Conservation (phyloP, 805 yeast species). For the Pichia heedii region DNA sequence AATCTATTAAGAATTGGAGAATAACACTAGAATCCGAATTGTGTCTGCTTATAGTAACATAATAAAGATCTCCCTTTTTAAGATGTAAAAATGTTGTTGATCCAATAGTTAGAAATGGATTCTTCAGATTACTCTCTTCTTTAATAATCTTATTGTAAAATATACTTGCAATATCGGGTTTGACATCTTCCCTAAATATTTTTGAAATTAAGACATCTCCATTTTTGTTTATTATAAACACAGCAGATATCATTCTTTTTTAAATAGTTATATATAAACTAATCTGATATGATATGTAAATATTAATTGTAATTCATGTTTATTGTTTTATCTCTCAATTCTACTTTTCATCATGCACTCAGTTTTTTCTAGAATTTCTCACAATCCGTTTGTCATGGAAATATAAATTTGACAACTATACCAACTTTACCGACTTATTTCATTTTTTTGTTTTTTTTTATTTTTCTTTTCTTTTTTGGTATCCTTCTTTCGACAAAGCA, state of each 20-base stretch:
- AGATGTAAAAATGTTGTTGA: constrained; percentile 86
- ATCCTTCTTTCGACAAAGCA: no score
- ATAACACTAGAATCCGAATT: constrained; percentile 78
- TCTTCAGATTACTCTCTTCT: constrained; percentile 35
- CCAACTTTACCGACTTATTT: background rate
- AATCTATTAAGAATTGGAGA: constrained; percentile 65
- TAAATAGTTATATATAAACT: no score
- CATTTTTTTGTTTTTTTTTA: no score
- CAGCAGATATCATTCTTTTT: constrained; percentile 61
- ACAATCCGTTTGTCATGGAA: no score
- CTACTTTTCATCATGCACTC: no score
- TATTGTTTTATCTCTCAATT: no score
- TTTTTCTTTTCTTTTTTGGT: no score
- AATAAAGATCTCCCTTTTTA: constrained; percentile 53
- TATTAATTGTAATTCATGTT: no score
- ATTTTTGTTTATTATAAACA: constrained; percentile 66
- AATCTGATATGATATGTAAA: no score
- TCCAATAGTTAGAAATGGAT: constrained; percentile 78
- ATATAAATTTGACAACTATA: no score
- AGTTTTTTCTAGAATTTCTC: no score
- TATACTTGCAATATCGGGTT: constrained; percentile 74
- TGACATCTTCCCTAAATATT: constrained; percentile 63
- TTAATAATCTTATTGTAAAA: constrained; percentile 88
- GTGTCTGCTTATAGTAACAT: constrained; percentile 83
- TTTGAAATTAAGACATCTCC: constrained; percentile 82